Conservation (phyloP, 2,329 filamentous ascomycete genomes). For the Bretziella fagacearum region DNA sequence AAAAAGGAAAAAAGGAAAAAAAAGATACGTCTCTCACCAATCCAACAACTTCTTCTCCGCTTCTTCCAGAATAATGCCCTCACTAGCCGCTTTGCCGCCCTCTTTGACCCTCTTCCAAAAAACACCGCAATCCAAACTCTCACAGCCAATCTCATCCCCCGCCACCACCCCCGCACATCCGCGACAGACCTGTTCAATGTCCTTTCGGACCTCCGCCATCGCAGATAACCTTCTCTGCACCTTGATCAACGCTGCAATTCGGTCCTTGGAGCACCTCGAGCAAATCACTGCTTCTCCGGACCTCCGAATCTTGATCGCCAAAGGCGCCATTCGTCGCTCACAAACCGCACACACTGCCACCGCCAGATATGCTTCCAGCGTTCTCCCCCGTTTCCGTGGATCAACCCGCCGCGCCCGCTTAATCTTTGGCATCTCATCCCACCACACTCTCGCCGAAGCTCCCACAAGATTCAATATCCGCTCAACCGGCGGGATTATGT, state of each 20-base stretch:
- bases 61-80: constrained; percentile 21
- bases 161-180: constrained; percentile 60
- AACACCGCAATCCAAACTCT: constrained; percentile 82
- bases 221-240: constrained; percentile 44
- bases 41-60: constrained; percentile 21
- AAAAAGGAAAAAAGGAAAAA: no score
- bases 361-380: constrained; percentile 87
- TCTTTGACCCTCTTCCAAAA: constrained; percentile 67
- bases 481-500: constrained; percentile 84
- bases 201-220: constrained; percentile 37
- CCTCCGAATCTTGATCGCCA: neutral
- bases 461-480: constrained; percentile 94
- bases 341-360: constrained; percentile 67
- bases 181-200: constrained; percentile 57
- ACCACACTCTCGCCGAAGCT: constrained; percentile 81
- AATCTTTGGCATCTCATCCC: constrained; percentile 89
- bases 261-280: constrained; percentile 34
- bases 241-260: constrained; percentile 41
- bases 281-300: neutral
- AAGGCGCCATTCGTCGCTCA: constrained; percentile 19
- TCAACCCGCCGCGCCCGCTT: constrained; percentile 44
- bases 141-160: constrained; percentile 65
- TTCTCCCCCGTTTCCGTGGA: constrained; percentile 23
- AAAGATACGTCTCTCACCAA: constrained; percentile 19
- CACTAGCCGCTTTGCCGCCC: constrained; percentile 28